Evolutionary conservation across 306 rosid genomes (phyloP).

Genomic region (Prinsepia uniflora): DNA sequence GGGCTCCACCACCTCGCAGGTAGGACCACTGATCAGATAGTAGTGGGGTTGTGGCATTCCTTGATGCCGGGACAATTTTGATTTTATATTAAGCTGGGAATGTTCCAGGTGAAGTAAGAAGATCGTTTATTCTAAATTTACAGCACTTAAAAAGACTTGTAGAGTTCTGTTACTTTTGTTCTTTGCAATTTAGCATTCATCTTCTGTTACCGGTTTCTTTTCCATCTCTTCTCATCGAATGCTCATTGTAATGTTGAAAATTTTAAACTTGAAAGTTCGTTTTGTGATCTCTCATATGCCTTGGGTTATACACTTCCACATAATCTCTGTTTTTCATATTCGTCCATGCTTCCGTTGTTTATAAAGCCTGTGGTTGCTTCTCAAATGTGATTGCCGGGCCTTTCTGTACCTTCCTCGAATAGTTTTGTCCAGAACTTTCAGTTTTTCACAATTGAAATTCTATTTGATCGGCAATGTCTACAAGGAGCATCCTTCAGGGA

Average conservation of each 20-base stretch:
- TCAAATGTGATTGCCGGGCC: neutral
- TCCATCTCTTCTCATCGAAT: neutral
- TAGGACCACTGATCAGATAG: slow-evolving; percentile 35
- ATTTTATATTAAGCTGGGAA: slow-evolving; percentile 15
- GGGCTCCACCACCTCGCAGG: slow-evolving; percentile 32
- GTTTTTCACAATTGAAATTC: too few species aligned
- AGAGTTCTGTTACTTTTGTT: neutral
- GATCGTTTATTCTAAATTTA: neutral
- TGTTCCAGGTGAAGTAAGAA: slow-evolving; percentile 10
- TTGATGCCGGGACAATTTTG: slow-evolving; percentile 22
- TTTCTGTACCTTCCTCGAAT: neutral
- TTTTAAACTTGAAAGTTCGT: slow-evolving; percentile 3
- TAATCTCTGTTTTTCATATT: neutral
- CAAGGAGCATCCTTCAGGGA: too few species aligned
- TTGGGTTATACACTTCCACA: neutral
- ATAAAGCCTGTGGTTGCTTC: neutral
- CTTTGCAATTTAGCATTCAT: neutral
- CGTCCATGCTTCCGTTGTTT: neutral
- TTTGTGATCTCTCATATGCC: neutral
- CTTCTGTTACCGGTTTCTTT: neutral
- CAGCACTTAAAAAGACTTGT: slow-evolving; percentile 7
- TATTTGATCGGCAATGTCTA: too few species aligned
- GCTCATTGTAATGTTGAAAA: slow-evolving; percentile 3
- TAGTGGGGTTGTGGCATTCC: slow-evolving; percentile 2
- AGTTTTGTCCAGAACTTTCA: too few species aligned